A percentile compares a stretch with the other conserved stretches of the same genome.
Conservation (phyloP, 202 grass and related monocot species). For the Carex arenaria region DNA sequence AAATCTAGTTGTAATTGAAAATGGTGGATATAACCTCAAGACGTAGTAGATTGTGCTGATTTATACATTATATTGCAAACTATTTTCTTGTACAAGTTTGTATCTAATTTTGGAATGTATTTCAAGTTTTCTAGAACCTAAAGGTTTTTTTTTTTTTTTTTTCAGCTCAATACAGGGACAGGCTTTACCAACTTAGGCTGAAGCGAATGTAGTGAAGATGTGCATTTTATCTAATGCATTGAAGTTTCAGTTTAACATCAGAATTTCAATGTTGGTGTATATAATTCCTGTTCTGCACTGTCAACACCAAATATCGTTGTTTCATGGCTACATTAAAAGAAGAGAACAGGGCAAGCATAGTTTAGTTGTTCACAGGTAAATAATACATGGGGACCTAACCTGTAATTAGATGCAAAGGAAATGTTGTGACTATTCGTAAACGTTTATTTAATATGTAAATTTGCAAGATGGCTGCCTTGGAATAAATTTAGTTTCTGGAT, state of each 20-base stretch:
- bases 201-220: conserved; percentile 74
- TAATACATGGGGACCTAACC: neutral
- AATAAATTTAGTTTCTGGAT: too few relatives aligned
- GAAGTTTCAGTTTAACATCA: neutral
- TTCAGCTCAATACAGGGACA: conserved; percentile 87
- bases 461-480: too few relatives aligned
- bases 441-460: neutral
- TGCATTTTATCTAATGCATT: neutral
- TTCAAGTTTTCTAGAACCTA: neutral
- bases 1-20: neutral
- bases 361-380: neutral
- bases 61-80: neutral
- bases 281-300: neutral
- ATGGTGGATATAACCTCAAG: neutral
- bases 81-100: neutral
- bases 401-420: neutral
- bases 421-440: neutral
- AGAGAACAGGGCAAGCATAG: neutral
- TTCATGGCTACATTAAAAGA: neutral
- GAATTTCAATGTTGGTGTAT: neutral
- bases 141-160: neutral
- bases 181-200: conserved; percentile 59
- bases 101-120: neutral
- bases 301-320: neutral
- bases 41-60: neutral